Evolutionary conservation across 1,139 yeast species (phyloP), one percentile per base, ranked within the genome.

Genomic region (Geotrichum aggregatum): DNA sequence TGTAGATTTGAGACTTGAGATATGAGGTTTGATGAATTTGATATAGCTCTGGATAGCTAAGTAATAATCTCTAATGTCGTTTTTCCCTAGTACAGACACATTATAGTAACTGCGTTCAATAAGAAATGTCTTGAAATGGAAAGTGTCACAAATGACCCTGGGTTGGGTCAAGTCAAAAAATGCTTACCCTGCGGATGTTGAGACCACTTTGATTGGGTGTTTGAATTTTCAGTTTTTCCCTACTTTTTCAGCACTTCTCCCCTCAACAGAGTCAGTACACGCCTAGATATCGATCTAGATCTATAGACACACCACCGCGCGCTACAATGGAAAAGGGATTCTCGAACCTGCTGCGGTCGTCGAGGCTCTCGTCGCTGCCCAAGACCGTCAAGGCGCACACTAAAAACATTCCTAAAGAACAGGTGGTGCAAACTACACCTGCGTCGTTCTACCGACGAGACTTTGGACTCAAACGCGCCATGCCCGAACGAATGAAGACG

Each of bases 401-500:
- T 39, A 54, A 46, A 43, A 52, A 61, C 14, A 65, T 61, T 50
- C 85, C 86, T 28, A 72, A 77, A 0, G 80, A 78, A 59, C 87
- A 83, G 65, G 73, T 79, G 21, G 71, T 83, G 21, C 80, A 77
- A 58, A 76, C 86, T 1, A 76, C 82, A 40, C 75, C 81, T 11
- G 73, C 83, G 1, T 74, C 84, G 1, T 67, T 75, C 47, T 67
- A 75, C 51, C 75, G 83, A 59, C 77, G 78, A 55, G 83, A 83
- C 66, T 83, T 81, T 78, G 88, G 88, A 58, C 66, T 83, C 53
- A 83, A 83, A 62, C 69, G 78, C 56, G 72, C 80, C 48, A 67
- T 83, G 36, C 87, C 87, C 2, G 65, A 70, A 13, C 76, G 75
- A 55, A 66, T 75, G 47, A 71, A 72, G 56, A 68, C 81, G 1